These are phyloP conservation scores for Scheffersomyces segobiensis DNA, from an alignment of 1,139 yeast genomes.

Conservation along the genomic window DNA sequence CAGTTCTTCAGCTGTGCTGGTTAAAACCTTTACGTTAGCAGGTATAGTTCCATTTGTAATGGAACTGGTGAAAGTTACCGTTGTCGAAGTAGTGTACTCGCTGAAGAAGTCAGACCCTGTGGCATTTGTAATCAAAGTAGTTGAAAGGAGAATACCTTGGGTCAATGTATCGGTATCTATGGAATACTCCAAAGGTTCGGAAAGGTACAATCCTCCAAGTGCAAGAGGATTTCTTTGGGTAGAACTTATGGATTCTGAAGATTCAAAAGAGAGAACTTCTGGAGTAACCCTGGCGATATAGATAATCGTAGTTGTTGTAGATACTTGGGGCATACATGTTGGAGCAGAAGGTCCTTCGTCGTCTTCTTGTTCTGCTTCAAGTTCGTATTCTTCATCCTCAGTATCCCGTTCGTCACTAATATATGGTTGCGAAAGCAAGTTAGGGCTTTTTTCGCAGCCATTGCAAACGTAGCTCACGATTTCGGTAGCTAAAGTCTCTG, in stretches of 20 bases:
- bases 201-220: neutral
- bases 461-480: neutral
- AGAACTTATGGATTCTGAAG: neutral
- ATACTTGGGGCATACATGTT: neutral
- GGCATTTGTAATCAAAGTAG: neutral
- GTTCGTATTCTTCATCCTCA: neutral
- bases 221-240: neutral
- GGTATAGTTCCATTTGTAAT: neutral
- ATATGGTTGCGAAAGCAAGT: neutral
- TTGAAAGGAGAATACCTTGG: neutral
- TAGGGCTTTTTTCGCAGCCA: neutral
- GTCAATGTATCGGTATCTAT: neutral
- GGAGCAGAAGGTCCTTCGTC: neutral
- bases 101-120: neutral
- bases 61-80: neutral
- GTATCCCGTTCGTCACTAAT: neutral
- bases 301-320: neutral
- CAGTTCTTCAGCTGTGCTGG: neutral
- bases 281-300: neutral
- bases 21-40: neutral
- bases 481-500: neutral
- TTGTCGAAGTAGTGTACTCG: neutral
- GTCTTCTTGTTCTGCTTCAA: neutral
- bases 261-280: neutral
- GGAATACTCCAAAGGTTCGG: neutral